Evolutionary conservation across 495 filamentous ascomycete genomes (phyloP).

Genomic region (Hyaloscypha variabilis): DNA sequence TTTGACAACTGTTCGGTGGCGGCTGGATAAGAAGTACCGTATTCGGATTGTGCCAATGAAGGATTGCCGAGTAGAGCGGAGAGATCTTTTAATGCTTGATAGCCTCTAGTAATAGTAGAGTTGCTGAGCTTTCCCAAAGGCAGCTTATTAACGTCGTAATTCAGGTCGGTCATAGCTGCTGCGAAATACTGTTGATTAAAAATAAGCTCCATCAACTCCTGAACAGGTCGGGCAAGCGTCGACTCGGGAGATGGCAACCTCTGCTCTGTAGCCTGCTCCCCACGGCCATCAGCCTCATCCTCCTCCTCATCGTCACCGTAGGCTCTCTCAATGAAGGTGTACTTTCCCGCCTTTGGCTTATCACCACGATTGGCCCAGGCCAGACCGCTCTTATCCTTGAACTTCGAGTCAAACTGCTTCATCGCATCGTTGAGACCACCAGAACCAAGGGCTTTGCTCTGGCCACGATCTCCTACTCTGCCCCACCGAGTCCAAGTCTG

Average conservation of each 20-base stretch:
- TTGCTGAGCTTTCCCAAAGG: conserved; percentile 85
- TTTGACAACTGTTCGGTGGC: conserved; percentile 68
- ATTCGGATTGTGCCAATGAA: conserved; percentile 46
- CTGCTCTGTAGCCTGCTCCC: conserved; percentile 39
- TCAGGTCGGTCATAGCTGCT: conserved; percentile 65
- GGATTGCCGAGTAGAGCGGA: conserved; percentile 59
- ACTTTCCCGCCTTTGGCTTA: conserved; percentile 64
- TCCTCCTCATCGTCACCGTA: conserved; percentile 69
- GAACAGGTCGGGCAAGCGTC: conserved; percentile 57
- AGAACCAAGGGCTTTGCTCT: conserved; percentile 49
- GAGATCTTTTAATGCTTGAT: conserved; percentile 72
- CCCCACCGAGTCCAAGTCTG: conserved; percentile 75
- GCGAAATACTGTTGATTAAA: conserved; percentile 75
- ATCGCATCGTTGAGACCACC: conserved; percentile 49
- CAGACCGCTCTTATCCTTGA: conserved; percentile 77
- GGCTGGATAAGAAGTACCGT: conserved; percentile 38
- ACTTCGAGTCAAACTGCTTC: conserved; percentile 66
- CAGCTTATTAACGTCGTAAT: conserved; percentile 77
- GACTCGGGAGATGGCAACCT: conserved; percentile 44
- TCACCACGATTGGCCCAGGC: conserved; percentile 64
- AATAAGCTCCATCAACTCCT: conserved; percentile 75
- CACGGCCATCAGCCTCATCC: conserved; percentile 47
- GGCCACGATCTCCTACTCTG: conserved; percentile 73
- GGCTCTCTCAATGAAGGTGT: conserved; percentile 72
- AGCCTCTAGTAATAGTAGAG: conserved; percentile 69